Evolutionary conservation across 345 rosid genomes (phyloP).

Genomic region (Syzygium jambos): DNA sequence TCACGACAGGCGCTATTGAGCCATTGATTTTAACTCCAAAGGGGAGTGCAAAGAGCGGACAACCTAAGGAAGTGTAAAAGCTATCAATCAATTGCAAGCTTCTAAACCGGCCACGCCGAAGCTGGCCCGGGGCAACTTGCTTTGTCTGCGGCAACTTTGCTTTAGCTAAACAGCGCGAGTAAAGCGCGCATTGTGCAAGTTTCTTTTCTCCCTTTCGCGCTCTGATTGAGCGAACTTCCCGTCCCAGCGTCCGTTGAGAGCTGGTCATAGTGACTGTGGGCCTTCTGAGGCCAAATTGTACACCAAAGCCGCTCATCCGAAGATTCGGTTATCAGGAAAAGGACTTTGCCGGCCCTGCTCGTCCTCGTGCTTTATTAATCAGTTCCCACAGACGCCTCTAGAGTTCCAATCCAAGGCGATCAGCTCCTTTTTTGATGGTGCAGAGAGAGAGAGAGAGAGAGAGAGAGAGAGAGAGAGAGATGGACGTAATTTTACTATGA

Average conservation of each 20-base stretch:
- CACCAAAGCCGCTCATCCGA: background rate
- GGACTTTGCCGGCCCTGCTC: background rate
- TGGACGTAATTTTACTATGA: no score
- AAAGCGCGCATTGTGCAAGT: background rate
- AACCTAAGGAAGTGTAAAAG: background rate
- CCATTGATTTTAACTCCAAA: background rate
- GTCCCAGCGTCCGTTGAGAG: background rate
- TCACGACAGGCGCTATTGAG: background rate
- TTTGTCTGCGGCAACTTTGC: background rate
- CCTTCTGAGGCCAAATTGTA: background rate
- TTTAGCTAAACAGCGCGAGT: background rate
- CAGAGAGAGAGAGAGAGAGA: background rate
- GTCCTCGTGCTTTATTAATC: background rate
- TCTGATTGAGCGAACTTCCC: background rate
- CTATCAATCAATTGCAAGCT: background rate
- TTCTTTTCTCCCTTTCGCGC: background rate
- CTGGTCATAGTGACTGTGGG: background rate
- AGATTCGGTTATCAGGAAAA: background rate
- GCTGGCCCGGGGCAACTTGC: background rate
- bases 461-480: background rate
- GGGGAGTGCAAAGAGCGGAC: background rate
- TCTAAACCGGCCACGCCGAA: background rate
- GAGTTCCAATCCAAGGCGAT: background rate
- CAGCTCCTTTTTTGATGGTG: background rate
- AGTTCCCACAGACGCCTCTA: background rate